Conservation (phyloP, 139 green algal genomes). For the Micractinium conductrix region DNA sequence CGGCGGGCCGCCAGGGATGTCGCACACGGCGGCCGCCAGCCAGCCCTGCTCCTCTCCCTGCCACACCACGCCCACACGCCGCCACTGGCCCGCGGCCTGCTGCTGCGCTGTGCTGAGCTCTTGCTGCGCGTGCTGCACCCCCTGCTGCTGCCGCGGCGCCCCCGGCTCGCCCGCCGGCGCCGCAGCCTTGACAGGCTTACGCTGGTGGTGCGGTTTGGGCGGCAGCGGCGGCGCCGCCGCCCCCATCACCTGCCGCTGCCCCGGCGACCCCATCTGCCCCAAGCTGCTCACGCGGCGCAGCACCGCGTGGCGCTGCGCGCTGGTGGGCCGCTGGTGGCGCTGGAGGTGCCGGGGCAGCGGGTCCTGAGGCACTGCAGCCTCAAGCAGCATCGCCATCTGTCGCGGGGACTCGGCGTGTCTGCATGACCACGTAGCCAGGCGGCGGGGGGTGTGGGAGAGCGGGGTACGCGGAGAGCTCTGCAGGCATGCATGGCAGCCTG, state of each 20-base stretch:
- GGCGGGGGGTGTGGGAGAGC: too few species aligned
- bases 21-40: background rate
- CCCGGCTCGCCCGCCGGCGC: background rate
- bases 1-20: background rate
- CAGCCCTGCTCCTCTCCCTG: background rate
- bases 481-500: background rate
- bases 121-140: background rate
- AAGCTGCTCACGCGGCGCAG: background rate
- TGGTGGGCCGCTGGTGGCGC: background rate
- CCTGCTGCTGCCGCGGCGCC: background rate
- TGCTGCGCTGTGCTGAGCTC: background rate
- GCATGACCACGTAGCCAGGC: background rate
- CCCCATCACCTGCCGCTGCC: background rate
- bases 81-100: background rate
- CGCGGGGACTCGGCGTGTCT: background rate
- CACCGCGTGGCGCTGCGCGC: background rate
- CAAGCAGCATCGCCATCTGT: constrained; percentile 4
- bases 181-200: background rate
- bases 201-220: background rate
- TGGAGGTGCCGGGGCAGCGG: constrained; percentile 8
- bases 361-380: background rate
- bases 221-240: background rate
- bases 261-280: background rate
- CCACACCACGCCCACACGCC: constrained; percentile 3
- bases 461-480: background rate